A percentile compares a stretch with the other conserved stretches of the same genome.
Evolutionary conservation across 306 rosid species (phyloP).

Genomic region (Boehmeria nivea): DNA sequence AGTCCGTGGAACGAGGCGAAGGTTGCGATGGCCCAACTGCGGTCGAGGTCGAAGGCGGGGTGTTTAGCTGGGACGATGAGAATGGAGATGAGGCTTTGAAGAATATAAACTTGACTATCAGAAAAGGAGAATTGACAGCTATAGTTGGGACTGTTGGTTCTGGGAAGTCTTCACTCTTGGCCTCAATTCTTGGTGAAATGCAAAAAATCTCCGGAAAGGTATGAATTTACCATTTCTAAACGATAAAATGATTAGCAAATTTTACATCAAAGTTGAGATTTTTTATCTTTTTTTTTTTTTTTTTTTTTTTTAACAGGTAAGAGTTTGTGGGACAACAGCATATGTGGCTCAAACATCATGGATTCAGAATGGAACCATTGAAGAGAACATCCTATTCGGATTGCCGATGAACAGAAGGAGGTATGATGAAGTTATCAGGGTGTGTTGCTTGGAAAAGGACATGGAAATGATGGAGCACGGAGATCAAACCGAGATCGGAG

Average conservation of each 20-base stretch:
- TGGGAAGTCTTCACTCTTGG: conserved; percentile 87
- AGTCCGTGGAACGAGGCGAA: conserved; percentile 54
- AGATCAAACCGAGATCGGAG: conserved; percentile 96
- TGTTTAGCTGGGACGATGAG: conserved; percentile 87
- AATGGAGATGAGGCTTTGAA: conserved; percentile 45
- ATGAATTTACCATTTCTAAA: conserved; percentile 5
- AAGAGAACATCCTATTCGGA: conserved; percentile 83
- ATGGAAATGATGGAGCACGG: conserved; percentile 90
- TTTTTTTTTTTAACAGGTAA: conserved; percentile 44
- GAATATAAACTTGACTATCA: conserved; percentile 51
- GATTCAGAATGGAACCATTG: conserved; percentile 93
- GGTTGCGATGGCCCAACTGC: conserved; percentile 42
- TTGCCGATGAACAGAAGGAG: conserved; percentile 62
- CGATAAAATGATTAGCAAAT: too few species aligned
- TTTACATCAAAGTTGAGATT: too few species aligned
- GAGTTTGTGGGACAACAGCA: conserved; percentile 78
- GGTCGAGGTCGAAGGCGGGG: conserved; percentile 63
- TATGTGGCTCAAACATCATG: conserved; percentile 97
- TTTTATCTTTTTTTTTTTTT: too few species aligned
- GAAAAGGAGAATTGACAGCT: conserved; percentile 70
- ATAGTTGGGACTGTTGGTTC: conserved; percentile 92
- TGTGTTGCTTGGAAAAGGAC: conserved; percentile 91
- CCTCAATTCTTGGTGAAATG: conserved; percentile 94
- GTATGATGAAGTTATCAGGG: conserved; percentile 60
- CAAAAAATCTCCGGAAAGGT: conserved; percentile 77